These are phyloP conservation scores for Metschnikowia baotianmanensis DNA, from an alignment of 805 yeast species.

Conservation along the genomic window DNA sequence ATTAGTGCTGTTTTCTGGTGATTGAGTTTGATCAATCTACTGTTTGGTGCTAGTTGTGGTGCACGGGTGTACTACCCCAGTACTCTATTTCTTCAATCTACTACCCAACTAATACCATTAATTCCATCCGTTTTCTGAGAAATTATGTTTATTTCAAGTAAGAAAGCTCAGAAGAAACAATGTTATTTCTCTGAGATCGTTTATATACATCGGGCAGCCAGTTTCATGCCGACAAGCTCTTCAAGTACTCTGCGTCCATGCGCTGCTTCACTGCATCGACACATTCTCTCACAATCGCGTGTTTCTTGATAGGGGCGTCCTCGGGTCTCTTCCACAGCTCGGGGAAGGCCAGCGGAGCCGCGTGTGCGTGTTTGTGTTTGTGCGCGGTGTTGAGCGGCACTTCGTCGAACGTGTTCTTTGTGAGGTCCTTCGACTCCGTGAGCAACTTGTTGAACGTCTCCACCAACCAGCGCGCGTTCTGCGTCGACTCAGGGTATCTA, in stretches of 20 bases:
- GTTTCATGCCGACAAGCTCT: constrained; percentile 15
- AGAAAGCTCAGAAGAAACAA: no score
- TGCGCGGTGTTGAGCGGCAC: constrained; percentile 82
- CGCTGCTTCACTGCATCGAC: constrained; percentile 32
- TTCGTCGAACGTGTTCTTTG: constrained; percentile 64
- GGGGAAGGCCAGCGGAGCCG: constrained; percentile 64
- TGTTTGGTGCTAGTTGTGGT: neutral
- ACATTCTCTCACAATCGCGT: constrained; percentile 32
- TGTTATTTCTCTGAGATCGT: no score
- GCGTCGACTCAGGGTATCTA: constrained; percentile 72
- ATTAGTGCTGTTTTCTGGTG: no score
- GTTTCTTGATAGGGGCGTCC: constrained; percentile 57
- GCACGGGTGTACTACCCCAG: neutral
- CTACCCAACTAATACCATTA: neutral
- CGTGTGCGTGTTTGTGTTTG: constrained; percentile 44
- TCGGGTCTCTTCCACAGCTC: constrained; percentile 69
- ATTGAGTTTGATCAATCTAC: no score
- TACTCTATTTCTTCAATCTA: neutral
- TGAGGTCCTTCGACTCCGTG: constrained; percentile 58
- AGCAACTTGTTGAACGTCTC: constrained; percentile 62
- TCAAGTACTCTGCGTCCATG: constrained; percentile 34
- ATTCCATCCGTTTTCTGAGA: neutral
- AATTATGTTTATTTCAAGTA: no score
- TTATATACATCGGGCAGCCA: constrained; percentile 2
- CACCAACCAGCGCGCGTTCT: constrained; percentile 74